Evolutionary conservation across 2,329 filamentous ascomycete genomes (phyloP).

Genomic region (Nemania serpens): DNA sequence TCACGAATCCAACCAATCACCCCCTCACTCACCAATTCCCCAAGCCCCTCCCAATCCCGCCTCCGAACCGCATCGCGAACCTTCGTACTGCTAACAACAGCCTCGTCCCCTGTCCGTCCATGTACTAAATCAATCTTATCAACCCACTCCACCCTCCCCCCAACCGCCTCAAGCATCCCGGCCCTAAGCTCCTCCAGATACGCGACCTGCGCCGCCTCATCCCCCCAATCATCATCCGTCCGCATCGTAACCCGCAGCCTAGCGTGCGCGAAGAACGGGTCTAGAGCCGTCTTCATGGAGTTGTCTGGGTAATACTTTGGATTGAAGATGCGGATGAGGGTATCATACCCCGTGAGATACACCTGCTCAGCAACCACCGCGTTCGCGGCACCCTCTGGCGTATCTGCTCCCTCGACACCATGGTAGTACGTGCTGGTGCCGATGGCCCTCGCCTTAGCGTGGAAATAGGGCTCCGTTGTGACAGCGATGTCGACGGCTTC

Average conservation of each 20-base stretch:
- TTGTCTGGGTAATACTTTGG: slow-evolving; percentile 69
- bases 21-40: slow-evolving; percentile 58
- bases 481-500: slow-evolving; percentile 67
- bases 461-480: slow-evolving; percentile 74
- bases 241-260: slow-evolving; percentile 67
- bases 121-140: slow-evolving; percentile 63
- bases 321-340: slow-evolving; percentile 71
- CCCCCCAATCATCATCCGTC: slow-evolving; percentile 64
- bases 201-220: slow-evolving; percentile 54
- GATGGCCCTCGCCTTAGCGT: slow-evolving; percentile 69
- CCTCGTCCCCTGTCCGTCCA: slow-evolving; percentile 39
- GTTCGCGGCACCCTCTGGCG: not conserved
- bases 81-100: slow-evolving; percentile 63
- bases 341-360: slow-evolving; percentile 78
- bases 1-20: slow-evolving; percentile 63
- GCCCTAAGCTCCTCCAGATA: slow-evolving; percentile 59
- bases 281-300: slow-evolving; percentile 59
- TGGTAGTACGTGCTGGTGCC: slow-evolving; percentile 50
- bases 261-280: slow-evolving; percentile 66
- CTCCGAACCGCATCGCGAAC: slow-evolving; percentile 61
- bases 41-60: slow-evolving; percentile 53
- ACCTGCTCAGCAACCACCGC: slow-evolving; percentile 54
- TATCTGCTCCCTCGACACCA: not conserved
- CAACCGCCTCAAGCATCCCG: slow-evolving; percentile 53
- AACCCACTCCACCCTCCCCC: slow-evolving; percentile 63